Conservation (phyloP, 192 early-diverging fungal species). For the Kickxella alabastrina region DNA sequence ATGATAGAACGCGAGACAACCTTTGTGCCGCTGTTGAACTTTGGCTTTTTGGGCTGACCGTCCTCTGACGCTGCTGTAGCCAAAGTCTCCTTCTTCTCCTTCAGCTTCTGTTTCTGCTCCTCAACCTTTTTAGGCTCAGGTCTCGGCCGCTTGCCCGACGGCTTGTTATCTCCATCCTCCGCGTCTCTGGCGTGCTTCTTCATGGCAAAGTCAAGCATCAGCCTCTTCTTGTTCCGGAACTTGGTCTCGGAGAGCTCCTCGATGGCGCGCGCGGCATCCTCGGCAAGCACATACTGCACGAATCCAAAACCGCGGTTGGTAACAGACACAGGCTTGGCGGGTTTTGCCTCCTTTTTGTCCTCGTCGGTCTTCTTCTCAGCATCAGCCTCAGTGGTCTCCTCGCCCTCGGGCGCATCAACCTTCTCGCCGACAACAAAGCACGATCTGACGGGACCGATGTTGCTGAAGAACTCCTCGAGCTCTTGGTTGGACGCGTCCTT, state of each 20-base stretch:
- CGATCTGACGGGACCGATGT: slow-evolving; percentile 81
- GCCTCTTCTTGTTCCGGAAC: slow-evolving; percentile 65
- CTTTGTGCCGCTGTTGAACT: slow-evolving; percentile 17
- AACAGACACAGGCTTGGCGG: slow-evolving; percentile 6
- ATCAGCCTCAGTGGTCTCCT: slow-evolving; percentile 6
- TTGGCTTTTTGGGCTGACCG: slow-evolving; percentile 32
- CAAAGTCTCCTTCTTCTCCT: slow-evolving; percentile 29
- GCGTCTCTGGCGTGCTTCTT: slow-evolving; percentile 12
- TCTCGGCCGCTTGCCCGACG: slow-evolving; percentile 11
- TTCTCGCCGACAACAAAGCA: slow-evolving; percentile 83
- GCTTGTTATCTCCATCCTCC: slow-evolving; percentile 2
- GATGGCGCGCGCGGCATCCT: slow-evolving; percentile 66
- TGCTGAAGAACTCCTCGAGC: slow-evolving; percentile 84
- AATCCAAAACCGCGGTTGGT: slow-evolving; percentile 87
- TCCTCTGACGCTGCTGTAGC: too few species aligned
- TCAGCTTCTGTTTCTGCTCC: slow-evolving; percentile 20
- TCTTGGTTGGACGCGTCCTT: slow-evolving; percentile 74
- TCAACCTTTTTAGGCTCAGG: slow-evolving; percentile 3
- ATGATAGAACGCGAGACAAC: slow-evolving; percentile 24
- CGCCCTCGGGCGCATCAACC: slow-evolving; percentile 36
- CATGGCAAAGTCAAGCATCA: slow-evolving; percentile 79
- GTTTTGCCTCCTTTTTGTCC: slow-evolving; percentile 1
- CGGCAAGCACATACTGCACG: slow-evolving; percentile 70
- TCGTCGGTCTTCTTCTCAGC: slow-evolving; percentile 1
- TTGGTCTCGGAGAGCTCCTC: slow-evolving; percentile 67